Conservation (phyloP, 2,329 filamentous ascomycete genomes). For the Phaeophleospora eucalypticola region DNA sequence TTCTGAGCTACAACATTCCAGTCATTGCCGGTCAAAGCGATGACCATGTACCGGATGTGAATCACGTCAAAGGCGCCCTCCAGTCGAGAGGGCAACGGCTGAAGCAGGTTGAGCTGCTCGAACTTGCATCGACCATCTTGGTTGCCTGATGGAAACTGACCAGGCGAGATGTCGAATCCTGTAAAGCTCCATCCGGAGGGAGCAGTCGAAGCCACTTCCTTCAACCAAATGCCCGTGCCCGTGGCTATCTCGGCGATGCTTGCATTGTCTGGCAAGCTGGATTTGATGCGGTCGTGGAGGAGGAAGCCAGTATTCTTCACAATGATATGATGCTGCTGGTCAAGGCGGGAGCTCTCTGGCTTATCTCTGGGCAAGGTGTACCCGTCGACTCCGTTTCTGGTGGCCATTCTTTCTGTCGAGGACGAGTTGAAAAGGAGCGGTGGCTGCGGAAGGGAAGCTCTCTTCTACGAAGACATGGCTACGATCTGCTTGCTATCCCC, state of each 20-base stretch:
- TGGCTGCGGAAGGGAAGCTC: no score
- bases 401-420: constrained; percentile 2
- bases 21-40: constrained; percentile 10
- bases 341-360: constrained; percentile 15
- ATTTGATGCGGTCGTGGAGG: constrained; percentile 15
- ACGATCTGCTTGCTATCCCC: no score
- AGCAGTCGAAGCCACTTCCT: constrained; percentile 11
- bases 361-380: constrained; percentile 16
- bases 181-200: constrained; percentile 6
- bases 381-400: background rate
- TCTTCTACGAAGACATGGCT: no score
- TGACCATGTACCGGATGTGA: constrained; percentile 20
- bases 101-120: constrained; percentile 15
- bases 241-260: constrained; percentile 24
- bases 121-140: constrained; percentile 3
- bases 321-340: constrained; percentile 17
- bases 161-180: constrained; percentile 19
- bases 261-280: constrained; percentile 10
- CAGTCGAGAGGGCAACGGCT: constrained; percentile 7
- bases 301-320: constrained; percentile 13
- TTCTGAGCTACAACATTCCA: constrained; percentile 14
- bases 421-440: no score
- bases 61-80: constrained; percentile 16
- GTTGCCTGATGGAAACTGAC: constrained; percentile 13
- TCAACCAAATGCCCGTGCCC: constrained; percentile 21